These are phyloP conservation scores for Leccinellum albellum DNA, from an alignment of 768 basidiomycete genomes.

Conservation along the genomic window DNA sequence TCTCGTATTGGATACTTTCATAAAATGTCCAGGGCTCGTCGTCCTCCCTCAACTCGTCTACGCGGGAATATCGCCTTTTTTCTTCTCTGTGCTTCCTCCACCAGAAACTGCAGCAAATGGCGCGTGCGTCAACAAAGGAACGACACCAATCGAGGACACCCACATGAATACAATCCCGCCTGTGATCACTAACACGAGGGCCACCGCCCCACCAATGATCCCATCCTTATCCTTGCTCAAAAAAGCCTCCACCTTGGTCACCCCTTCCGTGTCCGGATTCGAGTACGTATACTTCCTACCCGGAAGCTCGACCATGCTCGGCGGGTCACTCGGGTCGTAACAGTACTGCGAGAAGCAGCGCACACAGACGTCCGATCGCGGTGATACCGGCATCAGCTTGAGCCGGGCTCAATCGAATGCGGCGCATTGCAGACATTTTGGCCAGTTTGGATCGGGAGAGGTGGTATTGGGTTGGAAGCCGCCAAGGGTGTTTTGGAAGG, in stretches of 20 bases:
- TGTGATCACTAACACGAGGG: slow-evolving; percentile 39
- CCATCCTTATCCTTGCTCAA: slow-evolving; percentile 42
- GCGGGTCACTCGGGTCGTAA: slow-evolving; percentile 58
- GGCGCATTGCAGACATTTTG: slow-evolving; percentile 59
- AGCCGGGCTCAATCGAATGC: slow-evolving; percentile 54
- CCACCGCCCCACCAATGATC: slow-evolving; percentile 47
- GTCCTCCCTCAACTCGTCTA: slow-evolving; percentile 26
- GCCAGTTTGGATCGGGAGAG: slow-evolving; percentile 50
- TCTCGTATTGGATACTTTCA: slow-evolving; percentile 19
- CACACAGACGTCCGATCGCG: slow-evolving; percentile 47
- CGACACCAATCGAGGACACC: slow-evolving; percentile 8
- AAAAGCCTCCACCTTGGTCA: slow-evolving; percentile 40
- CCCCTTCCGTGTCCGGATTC: slow-evolving; percentile 55
- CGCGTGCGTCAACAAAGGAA: neutral
- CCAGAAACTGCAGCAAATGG: slow-evolving; percentile 23
- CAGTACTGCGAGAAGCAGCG: slow-evolving; percentile 62
- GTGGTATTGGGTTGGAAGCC: slow-evolving; percentile 63
- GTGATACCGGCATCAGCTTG: slow-evolving; percentile 32
- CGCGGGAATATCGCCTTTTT: slow-evolving; percentile 17
- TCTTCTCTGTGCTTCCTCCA: slow-evolving; percentile 25
- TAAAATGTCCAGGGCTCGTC: slow-evolving; percentile 31
- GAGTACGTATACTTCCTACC: slow-evolving; percentile 42
- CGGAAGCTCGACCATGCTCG: slow-evolving; percentile 40
- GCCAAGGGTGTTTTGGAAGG: slow-evolving; percentile 47
- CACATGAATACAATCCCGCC: slow-evolving; percentile 35